Base-by-base conservation (phyloP, 2,329 filamentous ascomycete genomes). In the Colletotrichum echinochloae region DNA sequence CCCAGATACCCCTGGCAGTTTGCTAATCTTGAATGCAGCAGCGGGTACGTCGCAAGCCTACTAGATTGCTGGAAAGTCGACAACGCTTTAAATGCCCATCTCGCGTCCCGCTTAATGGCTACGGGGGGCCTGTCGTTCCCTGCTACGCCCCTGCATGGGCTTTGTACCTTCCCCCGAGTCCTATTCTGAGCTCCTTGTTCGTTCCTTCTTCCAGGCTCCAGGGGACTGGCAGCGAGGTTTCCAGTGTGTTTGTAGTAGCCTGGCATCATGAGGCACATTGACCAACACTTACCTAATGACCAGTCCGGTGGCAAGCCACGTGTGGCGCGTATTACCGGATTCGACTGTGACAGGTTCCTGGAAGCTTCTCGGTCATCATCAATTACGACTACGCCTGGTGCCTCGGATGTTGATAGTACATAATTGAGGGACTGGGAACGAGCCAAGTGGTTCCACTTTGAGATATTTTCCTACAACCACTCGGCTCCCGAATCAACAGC, bases 11-110 rank as follows among this genome's bases (percentile, higher is more conserved):
- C 68, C 68, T 71, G 68, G 37, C 59, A 71, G 57, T 63, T 59
- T 67, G 68, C 52, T 71, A 71, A 71, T 71, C 59, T 71, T 68
- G 68, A 65, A 28, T 59, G 57, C 57, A 59, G 64, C 59, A 54
- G 64, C 68, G 68, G 64, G 67, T 57, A 63, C 57, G 52, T 59
- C 64, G 57, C 35, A 52, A 70, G 44, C 33, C 68, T 65, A 67
- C 64, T 70, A 57, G 28, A 62, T 54, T 62, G 63, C 57, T 59
- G 64, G 39, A 60, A 55, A 33, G 51, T 35, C 30, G 30, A 23
- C 51, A 54, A 23, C 14, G 51, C 30, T 54, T 35, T 28, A 7
- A 48, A 60, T 44, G 26, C 48, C 63, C 56, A 66, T 41, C 49
- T 70, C 64, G 44, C 57, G 63, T 70, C 35, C 41, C 51, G 52